phyloP scores from a whole-genome alignment of 192 early-diverging fungal genomes.

The Coemansia sp. region DNA sequence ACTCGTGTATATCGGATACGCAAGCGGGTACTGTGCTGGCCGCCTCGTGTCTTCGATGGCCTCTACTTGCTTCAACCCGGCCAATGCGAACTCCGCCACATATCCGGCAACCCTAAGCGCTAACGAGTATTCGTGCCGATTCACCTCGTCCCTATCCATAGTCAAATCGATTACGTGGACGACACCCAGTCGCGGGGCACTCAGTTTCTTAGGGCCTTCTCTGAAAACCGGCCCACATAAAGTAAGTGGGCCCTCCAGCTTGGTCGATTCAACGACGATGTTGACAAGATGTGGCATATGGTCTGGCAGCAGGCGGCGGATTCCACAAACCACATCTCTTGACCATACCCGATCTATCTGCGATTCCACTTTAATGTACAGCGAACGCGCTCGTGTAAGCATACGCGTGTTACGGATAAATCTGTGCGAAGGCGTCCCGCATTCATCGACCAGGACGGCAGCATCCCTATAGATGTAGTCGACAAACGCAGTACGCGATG shows the following conservation, averaged over 20 bases:
- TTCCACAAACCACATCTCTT: neutral
- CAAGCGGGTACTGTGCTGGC: neutral
- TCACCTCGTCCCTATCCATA: neutral
- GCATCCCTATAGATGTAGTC: conserved; percentile 3
- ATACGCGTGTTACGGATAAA: conserved; percentile 7
- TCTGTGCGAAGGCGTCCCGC: neutral
- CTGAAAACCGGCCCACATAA: too few species aligned
- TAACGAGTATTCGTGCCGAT: neutral
- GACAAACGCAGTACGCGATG: conserved; percentile 1
- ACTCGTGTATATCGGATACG: neutral
- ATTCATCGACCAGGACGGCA: neutral
- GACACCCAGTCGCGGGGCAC: conserved; percentile 4
- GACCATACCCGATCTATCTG: neutral
- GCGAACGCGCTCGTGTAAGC: neutral
- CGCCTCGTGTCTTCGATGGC: neutral
- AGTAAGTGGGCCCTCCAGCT: too few species aligned
- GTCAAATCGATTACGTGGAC: conserved; percentile 7
- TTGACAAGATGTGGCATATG: neutral
- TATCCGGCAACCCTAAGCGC: neutral
- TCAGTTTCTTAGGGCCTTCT: neutral
- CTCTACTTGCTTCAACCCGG: neutral
- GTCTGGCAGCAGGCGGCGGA: conserved; percentile 4
- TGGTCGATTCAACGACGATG: conserved; percentile 9
- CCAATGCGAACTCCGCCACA: neutral
- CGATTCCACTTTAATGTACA: conserved; percentile 13